Conservation (phyloP, 495 filamentous ascomycete genomes). For the Ramalina intermedia region DNA sequence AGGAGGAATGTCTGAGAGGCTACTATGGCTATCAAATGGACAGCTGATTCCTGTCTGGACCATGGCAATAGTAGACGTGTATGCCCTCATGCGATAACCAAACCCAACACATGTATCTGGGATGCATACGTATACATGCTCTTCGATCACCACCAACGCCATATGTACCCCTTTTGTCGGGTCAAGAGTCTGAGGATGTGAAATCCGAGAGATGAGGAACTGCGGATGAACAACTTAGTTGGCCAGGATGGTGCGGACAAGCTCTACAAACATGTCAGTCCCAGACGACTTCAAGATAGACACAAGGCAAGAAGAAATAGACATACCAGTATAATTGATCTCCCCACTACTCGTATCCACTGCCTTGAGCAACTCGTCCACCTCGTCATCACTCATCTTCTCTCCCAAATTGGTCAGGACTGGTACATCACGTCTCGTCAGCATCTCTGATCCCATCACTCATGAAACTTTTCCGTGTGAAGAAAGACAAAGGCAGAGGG, state of each 20-base stretch:
- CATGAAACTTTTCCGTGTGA: not conserved
- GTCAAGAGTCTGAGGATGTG: slow-evolving; percentile 2
- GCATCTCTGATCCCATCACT: not conserved
- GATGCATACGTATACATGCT: not conserved
- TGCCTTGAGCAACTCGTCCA: slow-evolving; percentile 93
- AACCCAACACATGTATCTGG: not conserved
- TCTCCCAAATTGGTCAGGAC: slow-evolving; percentile 93
- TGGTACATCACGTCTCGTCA: slow-evolving; percentile 15
- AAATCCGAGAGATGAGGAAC: slow-evolving; percentile 12
- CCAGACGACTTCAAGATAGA: slow-evolving; percentile 1
- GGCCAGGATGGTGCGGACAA: slow-evolving; percentile 86
- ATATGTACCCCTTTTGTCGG: not conserved
- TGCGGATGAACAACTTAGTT: slow-evolving; percentile 39
- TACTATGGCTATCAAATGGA: not conserved
- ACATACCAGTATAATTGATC: slow-evolving; percentile 85
- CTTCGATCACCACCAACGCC: not conserved
- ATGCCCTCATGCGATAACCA: not conserved
- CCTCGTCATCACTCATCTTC: slow-evolving; percentile 97
- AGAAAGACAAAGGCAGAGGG: not conserved
- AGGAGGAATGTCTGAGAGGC: not conserved
- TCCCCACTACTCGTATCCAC: slow-evolving; percentile 88
- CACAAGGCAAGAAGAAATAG: not conserved
- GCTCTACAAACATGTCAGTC: slow-evolving; percentile 36
- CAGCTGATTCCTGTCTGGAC: not conserved
- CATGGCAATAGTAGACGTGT: not conserved